Conservation (phyloP, 2,329 filamentous ascomycete species). For the Trichoderma hamatum region DNA sequence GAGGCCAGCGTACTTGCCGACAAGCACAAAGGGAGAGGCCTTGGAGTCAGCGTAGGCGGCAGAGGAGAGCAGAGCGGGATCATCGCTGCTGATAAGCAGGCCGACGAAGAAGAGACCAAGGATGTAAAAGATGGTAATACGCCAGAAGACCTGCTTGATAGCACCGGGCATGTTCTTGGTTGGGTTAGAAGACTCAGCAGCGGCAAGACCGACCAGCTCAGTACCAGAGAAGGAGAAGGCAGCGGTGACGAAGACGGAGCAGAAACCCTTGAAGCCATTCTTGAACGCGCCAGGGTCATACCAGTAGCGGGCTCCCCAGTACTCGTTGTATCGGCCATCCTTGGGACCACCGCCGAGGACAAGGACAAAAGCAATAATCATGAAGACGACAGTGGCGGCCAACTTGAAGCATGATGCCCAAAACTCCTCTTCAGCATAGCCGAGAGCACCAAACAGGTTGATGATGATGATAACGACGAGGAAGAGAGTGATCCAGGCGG, state of each 20-base stretch:
- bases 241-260: constrained; percentile 68
- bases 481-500: constrained; percentile 27
- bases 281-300: constrained; percentile 56
- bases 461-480: constrained; percentile 46
- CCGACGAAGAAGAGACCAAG: constrained; percentile 50
- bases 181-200: constrained; percentile 67
- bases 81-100: constrained; percentile 46
- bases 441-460: constrained; percentile 51
- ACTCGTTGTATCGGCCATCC: constrained; percentile 44
- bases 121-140: constrained; percentile 52
- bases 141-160: constrained; percentile 69
- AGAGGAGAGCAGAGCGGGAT: constrained; percentile 45
- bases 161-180: constrained; percentile 72
- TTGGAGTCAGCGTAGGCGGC: constrained; percentile 37
- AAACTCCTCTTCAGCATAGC: constrained; percentile 35
- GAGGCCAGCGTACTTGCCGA: constrained; percentile 51
- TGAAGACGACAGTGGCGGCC: constrained; percentile 55
- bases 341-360: constrained; percentile 58
- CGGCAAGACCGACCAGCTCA: constrained; percentile 67
- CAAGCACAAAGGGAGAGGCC: constrained; percentile 53
- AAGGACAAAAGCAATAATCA: constrained; percentile 56
- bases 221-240: constrained; percentile 69
- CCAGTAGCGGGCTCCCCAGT: constrained; percentile 48
- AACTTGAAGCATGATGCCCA: constrained; percentile 53
- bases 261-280: constrained; percentile 70